Base-by-base conservation (phyloP, 108 stramenopile species). In the Skeletonema grethae region DNA sequence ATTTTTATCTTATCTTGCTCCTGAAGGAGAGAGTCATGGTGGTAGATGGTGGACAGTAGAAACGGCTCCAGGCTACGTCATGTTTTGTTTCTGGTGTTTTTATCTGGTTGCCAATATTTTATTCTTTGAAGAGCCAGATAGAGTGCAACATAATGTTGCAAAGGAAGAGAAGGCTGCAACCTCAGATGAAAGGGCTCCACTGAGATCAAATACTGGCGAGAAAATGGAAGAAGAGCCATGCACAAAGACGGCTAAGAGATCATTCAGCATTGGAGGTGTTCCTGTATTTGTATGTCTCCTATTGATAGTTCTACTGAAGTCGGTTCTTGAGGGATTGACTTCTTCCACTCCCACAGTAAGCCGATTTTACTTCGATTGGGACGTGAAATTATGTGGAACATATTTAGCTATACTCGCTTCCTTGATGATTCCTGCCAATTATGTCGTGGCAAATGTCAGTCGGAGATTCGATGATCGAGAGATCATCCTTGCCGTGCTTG, bases 1-100 rank as follows among this genome's bases (percentile, higher is more conserved):
- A 50, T 62, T 89, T 32, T 80, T 91, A 55, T 76, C 72, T 30
- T 41, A 75, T 10, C 35, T 89, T 16, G 73, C 86, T 59, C 70
- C 75, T 41, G 22, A 41, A 46, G 57, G 59, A 10, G 29, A 18
- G 13, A 71, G 29, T 36, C 28, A 29, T 13, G 16, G 68, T 16
- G 50, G 78, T 57, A 39, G 59, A 10, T 76, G 59, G 34, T 85
- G 74, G 76, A 84, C 79, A 57, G 84, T 85, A 15, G 88, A 88
- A 67, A 97, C 84, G 61, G 86, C 91, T 24, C 89, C 93, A 38
- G 88, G 91, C 7, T 93, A 80, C 65, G 60, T 94, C 46, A 96
- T 96, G 96, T 71, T 84, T 63, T 39, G 72, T 1, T 41, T 87
- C 16, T 96, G 96, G 96, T 50, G 48, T 5, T 11, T 90, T 20